Evolutionary conservation across 306 rosid genomes (phyloP).

Genomic region (Cicer cuneatum): DNA sequence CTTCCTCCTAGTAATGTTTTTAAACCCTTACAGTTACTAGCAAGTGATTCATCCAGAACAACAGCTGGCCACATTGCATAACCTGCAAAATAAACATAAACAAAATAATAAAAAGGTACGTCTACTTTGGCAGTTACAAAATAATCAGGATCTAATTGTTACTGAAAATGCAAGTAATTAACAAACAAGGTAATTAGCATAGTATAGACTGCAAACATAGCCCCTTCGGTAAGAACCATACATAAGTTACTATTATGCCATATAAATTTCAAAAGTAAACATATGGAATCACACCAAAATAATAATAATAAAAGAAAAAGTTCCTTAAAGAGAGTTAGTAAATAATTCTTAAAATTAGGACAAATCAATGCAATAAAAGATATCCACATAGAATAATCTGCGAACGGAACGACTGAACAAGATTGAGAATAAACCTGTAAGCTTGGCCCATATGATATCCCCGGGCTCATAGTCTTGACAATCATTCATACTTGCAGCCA

Average conservation of each 20-base stretch:
- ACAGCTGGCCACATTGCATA: slow-evolving; percentile 99
- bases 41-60: slow-evolving; percentile 88
- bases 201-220: background rate
- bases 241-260: slow-evolving; percentile 29
- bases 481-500: slow-evolving; percentile 94
- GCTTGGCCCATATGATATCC: slow-evolving; percentile 97
- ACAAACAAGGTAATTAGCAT: slow-evolving; percentile 25
- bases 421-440: slow-evolving; percentile 76
- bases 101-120: slow-evolving; percentile 25
- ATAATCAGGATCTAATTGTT: slow-evolving; percentile 32
- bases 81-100: slow-evolving; percentile 64
- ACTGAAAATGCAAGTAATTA: slow-evolving; percentile 37
- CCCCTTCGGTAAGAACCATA: slow-evolving; percentile 29
- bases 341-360: slow-evolving; percentile 11
- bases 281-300: slow-evolving; percentile 18
- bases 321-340: slow-evolving; percentile 5
- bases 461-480: slow-evolving; percentile 87
- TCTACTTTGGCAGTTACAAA: slow-evolving; percentile 30
- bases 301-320: slow-evolving; percentile 30
- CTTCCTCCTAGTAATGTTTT: slow-evolving; percentile 67
- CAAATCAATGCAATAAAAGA: slow-evolving; percentile 14
- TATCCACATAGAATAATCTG: slow-evolving; percentile 25
- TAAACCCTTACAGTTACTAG: slow-evolving; percentile 82
- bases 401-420: slow-evolving; percentile 32
- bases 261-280: slow-evolving; percentile 2